phyloP scores from a whole-genome alignment of 306 rosid species.

The Comarum palustre region DNA sequence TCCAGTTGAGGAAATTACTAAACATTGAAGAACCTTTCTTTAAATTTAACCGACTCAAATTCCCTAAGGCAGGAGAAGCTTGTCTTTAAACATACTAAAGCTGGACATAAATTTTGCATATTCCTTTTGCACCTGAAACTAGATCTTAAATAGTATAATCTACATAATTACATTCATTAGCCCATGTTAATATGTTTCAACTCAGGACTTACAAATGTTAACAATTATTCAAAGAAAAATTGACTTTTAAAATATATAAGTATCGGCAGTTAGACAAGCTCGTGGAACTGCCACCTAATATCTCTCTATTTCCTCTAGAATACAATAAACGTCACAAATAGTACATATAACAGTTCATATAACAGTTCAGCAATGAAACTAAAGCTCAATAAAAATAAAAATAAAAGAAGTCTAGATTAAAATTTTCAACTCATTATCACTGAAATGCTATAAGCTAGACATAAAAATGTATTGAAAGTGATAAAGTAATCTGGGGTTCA shows the following conservation, averaged over 20 bases:
- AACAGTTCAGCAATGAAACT: not conserved
- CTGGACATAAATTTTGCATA: not conserved
- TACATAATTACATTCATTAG: not conserved
- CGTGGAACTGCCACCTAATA: not conserved
- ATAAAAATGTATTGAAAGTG: not conserved
- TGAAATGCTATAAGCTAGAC: not conserved
- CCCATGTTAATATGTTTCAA: not conserved
- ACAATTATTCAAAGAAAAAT: not conserved
- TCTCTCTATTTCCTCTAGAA: not conserved
- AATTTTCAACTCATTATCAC: not conserved
- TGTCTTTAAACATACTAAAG: not conserved
- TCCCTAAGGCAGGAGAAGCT: slow-evolving; percentile 8
- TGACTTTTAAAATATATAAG: not conserved
- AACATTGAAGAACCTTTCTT: not conserved
- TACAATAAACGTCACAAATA: not conserved
- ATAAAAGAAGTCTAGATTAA: not conserved
- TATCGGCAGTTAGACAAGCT: slow-evolving; percentile 20
- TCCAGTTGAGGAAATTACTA: slow-evolving; percentile 9
- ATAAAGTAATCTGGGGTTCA: no score
- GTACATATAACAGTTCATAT: not conserved
- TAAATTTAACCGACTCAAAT: not conserved
- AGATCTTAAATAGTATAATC: not conserved
- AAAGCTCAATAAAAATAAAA: not conserved
- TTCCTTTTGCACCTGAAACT: not conserved
- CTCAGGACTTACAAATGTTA: not conserved